Evolutionary conservation across 2,329 filamentous ascomycete genomes (phyloP), one percentile per base, ranked within the genome.

Genomic region (Aspergillus japonicus): DNA sequence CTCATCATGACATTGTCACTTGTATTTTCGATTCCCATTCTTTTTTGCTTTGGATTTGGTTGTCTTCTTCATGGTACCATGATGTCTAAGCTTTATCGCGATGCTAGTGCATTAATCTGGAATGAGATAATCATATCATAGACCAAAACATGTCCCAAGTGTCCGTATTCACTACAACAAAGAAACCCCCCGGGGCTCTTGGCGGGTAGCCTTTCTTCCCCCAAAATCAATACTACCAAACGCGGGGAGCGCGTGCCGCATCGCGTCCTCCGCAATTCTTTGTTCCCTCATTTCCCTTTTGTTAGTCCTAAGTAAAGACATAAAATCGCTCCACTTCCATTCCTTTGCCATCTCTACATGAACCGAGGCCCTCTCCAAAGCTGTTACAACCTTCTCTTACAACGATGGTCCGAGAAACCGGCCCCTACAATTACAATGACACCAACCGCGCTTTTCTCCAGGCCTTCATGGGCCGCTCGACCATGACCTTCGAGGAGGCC

Each of bases 371-470:
- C 11, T 16, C 8, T 16, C 16, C 5, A 4, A 44, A n/a, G 16
- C 16, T n/a, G 39, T 7, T 14, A 19, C 52, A 33, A 21, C 39
- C 10, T 14, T 19, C 24, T n/a, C 11, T 3, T 4, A 31, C 26
- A 21, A 23, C 39, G 31, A 3, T 7, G 23, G 47, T 31, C 24
- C 14, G 23, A 51, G 14, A 39, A 42, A 21, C 5, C 63, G 67
- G 61, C 62, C 67, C 66, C 33, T 57, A 57, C 26, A 65, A 68
- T 59, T 88, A 87, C 69, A 78, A 82, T 68, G 81, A 96, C 72
- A 83, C 83, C 62, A 90, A 97, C 73, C 89, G 92, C 59, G 93
- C 94, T 8, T 96, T 99, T 71, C 82, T 98, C 0, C 95, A 99
- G 77, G 90, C 91, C 52, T 87, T 99, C 66, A 83, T 97, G 75